These are phyloP conservation scores for Artemisia argyi DNA, from an alignment of 129 eudicot genomes.

Conservation along the genomic window DNA sequence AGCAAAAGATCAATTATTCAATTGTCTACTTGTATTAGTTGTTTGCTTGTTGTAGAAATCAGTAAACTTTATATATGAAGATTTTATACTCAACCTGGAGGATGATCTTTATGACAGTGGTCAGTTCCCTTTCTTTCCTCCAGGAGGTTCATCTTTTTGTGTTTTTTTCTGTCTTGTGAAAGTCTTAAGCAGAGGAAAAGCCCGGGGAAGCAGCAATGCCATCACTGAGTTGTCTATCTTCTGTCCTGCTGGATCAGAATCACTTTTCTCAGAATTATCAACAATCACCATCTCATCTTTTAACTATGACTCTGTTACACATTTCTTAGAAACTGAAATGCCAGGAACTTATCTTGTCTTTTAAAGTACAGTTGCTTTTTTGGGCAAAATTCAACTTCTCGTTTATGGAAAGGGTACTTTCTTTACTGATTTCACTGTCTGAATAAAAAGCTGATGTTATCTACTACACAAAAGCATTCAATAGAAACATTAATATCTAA, in stretches of 20 bases:
- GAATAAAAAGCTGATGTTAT: no score
- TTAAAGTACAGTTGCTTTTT: no score
- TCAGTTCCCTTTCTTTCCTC: conserved; percentile 27
- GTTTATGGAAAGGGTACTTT: no score
- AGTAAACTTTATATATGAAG: conserved; percentile 2
- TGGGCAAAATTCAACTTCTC: no score
- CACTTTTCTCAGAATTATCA: conserved; percentile 13
- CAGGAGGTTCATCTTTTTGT: conserved; percentile 21
- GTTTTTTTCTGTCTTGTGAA: conserved; percentile 76
- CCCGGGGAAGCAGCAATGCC: conserved; percentile 80
- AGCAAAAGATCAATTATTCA: no score
- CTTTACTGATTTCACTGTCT: no score
- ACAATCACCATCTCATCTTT: no score
- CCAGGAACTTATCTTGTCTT: no score
- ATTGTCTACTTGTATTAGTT: conserved; percentile 1
- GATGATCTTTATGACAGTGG: conserved; percentile 14
- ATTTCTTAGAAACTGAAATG: no score
- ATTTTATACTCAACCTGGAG: conserved; percentile 44
- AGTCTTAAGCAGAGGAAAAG: conserved; percentile 80
- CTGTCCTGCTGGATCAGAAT: conserved; percentile 59
- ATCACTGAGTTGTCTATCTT: conserved; percentile 85
- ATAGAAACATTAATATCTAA: no score
- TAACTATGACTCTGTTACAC: no score
- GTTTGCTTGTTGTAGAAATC: background rate
- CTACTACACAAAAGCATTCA: no score